A percentile compares a stretch with the other conserved stretches of the same genome.
Conservation (phyloP, 192 early-diverging fungal genomes). For the Coemansia sp. region DNA sequence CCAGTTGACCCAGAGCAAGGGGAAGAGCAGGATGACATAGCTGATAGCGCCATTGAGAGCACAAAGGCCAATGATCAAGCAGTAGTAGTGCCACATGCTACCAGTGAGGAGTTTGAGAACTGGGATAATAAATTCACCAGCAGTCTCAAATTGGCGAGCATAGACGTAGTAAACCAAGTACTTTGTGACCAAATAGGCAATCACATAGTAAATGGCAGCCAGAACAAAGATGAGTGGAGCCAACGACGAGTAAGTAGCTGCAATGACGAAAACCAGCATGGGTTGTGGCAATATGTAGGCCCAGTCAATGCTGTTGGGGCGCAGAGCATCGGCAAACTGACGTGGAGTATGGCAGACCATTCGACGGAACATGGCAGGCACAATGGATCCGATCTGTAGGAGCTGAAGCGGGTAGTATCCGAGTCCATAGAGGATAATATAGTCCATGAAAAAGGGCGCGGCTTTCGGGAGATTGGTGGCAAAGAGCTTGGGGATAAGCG, state of each 20-base stretch:
- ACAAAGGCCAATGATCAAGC: constrained; percentile 54
- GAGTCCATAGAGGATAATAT: constrained; percentile 73
- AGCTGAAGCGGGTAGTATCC: constrained; percentile 70
- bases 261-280: constrained; percentile 75
- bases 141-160: constrained; percentile 72
- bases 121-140: constrained; percentile 60
- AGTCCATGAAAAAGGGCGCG: constrained; percentile 82
- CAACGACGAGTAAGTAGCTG: constrained; percentile 76
- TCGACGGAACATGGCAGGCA: constrained; percentile 57
- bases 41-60: constrained; percentile 46
- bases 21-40: constrained; percentile 49
- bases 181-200: constrained; percentile 71
- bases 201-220: constrained; percentile 67
- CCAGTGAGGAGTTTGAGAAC: constrained; percentile 51
- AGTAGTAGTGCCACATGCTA: constrained; percentile 56
- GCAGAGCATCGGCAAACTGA: constrained; percentile 72
- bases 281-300: constrained; percentile 69
- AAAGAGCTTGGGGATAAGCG: constrained; percentile 65
- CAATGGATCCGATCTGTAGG: constrained; percentile 68
- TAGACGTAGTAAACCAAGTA: constrained; percentile 81
- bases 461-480: constrained; percentile 71
- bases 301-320: constrained; percentile 70
- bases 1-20: constrained; percentile 49
- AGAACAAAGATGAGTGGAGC: constrained; percentile 72
- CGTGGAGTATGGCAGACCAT: constrained; percentile 76